Evolutionary conservation across 345 rosid genomes (phyloP).

Genomic region (Eucalyptus camaldulensis): DNA sequence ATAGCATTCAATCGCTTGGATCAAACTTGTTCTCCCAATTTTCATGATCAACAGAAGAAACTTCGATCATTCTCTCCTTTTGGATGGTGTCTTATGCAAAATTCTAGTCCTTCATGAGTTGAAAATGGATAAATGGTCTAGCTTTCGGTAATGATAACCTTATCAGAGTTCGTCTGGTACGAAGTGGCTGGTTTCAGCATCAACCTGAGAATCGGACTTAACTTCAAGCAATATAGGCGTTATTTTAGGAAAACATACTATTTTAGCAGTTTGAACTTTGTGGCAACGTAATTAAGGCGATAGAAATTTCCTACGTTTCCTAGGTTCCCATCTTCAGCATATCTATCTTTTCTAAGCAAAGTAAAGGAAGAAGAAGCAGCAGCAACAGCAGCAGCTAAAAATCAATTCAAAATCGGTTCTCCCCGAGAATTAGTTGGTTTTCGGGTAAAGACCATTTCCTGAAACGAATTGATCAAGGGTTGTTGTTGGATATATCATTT

Average conservation of each 20-base stretch:
- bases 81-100: background rate
- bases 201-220: background rate
- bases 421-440: background rate
- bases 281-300: background rate
- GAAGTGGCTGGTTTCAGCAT: background rate
- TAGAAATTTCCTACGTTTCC: background rate
- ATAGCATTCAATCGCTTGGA: background rate
- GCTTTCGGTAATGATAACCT: background rate
- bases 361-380: no score
- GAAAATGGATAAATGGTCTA: background rate
- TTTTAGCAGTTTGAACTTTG: background rate
- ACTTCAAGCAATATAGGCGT: background rate
- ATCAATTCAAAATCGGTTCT: background rate
- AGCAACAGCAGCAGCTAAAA: background rate
- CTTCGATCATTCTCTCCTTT: background rate
- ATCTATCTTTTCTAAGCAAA: no score
- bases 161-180: background rate
- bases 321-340: background rate
- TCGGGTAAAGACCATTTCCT: background rate
- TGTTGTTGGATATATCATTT: background rate
- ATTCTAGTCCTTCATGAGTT: background rate
- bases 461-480: background rate
- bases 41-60: background rate
- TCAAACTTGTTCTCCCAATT: background rate
- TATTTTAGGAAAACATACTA: background rate